phyloP scores from a whole-genome alignment of 176 grass and related monocot genomes.

The Eragrostis curvula region DNA sequence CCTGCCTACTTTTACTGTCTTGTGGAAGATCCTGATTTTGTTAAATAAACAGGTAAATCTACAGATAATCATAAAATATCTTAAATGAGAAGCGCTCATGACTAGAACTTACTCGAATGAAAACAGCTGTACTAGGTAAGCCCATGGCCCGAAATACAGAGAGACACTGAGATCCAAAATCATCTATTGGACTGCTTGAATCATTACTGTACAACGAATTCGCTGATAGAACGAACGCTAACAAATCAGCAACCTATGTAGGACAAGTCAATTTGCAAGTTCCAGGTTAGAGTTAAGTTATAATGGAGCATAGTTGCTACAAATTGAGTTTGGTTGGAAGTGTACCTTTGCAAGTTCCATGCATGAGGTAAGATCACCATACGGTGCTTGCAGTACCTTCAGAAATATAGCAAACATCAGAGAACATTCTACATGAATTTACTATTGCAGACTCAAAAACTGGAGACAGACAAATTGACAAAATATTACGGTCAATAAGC shows the following conservation, averaged over 20 bases:
- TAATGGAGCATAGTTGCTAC: slow-evolving; percentile 1
- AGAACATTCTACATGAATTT: slow-evolving; percentile 6
- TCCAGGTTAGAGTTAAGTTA: slow-evolving; percentile 47
- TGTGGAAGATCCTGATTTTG: slow-evolving; percentile 80
- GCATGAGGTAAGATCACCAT: slow-evolving; percentile 88
- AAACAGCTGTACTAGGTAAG: slow-evolving; percentile 89
- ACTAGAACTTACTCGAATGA: slow-evolving; percentile 73
- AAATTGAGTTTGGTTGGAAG: slow-evolving; percentile 30
- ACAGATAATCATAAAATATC: slow-evolving; percentile 1
- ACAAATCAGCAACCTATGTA: slow-evolving; percentile 88
- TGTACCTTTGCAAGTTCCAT: slow-evolving; percentile 95
- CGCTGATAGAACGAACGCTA: slow-evolving; percentile 83
- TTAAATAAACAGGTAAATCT: slow-evolving; percentile 26
- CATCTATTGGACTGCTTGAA: slow-evolving; percentile 61
- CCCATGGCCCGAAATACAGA: slow-evolving; percentile 84
- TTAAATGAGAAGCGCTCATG: slow-evolving; percentile 16
- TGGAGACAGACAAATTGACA: slow-evolving; percentile 36
- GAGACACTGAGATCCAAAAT: slow-evolving; percentile 83
- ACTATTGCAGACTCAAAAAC: slow-evolving; percentile 18
- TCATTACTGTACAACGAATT: slow-evolving; percentile 70
- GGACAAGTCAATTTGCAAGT: slow-evolving; percentile 37
- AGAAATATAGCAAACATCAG: slow-evolving; percentile 33
- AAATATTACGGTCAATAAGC: slow-evolving; percentile 10
- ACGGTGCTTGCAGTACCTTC: slow-evolving; percentile 95
- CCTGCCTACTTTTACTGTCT: slow-evolving; percentile 87